Percentiles rank a stretch among this genome's conserved stretches.
phyloP scores from a whole-genome alignment of 2,329 filamentous ascomycete genomes.

The Colletotrichum sp. region DNA sequence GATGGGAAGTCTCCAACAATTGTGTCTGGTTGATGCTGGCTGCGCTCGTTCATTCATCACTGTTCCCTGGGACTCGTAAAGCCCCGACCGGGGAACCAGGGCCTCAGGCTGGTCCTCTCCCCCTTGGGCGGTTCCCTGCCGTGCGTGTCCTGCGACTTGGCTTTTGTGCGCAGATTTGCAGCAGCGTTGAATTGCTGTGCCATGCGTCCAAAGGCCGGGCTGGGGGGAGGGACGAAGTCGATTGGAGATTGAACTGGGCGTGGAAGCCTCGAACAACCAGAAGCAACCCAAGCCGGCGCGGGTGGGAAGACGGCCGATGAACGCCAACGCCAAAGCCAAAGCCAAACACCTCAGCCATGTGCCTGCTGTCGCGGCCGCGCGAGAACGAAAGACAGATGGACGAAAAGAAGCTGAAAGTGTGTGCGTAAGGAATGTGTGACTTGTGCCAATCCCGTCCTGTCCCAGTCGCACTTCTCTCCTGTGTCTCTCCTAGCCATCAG shows the following conservation, averaged over 20 bases:
- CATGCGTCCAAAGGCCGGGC: neutral
- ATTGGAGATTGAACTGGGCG: neutral
- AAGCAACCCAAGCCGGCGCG: neutral
- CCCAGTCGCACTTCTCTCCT: neutral
- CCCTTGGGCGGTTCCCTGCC: neutral
- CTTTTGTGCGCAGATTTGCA: neutral
- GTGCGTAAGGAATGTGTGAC: neutral
- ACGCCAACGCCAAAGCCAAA: neutral
- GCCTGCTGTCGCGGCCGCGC: neutral
- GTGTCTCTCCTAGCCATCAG: neutral
- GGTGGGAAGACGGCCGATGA: neutral
- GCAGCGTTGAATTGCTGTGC: neutral
- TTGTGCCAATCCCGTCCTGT: constrained; percentile 8
- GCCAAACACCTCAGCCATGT: neutral
- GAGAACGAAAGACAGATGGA: neutral
- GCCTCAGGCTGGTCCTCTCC: neutral
- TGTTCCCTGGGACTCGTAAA: constrained; percentile 2
- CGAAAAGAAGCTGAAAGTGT: neutral
- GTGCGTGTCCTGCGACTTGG: constrained; percentile 1
- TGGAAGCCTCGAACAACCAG: neutral
- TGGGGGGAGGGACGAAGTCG: neutral
- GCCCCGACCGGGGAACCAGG: constrained; percentile 7
- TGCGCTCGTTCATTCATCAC: constrained; percentile 11
- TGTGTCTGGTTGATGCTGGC: constrained; percentile 17
- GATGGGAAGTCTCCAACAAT: constrained; percentile 7